phyloP scores from a whole-genome alignment of 1,284 basidiomycete species.

The Fistulinella cinereoalba region DNA sequence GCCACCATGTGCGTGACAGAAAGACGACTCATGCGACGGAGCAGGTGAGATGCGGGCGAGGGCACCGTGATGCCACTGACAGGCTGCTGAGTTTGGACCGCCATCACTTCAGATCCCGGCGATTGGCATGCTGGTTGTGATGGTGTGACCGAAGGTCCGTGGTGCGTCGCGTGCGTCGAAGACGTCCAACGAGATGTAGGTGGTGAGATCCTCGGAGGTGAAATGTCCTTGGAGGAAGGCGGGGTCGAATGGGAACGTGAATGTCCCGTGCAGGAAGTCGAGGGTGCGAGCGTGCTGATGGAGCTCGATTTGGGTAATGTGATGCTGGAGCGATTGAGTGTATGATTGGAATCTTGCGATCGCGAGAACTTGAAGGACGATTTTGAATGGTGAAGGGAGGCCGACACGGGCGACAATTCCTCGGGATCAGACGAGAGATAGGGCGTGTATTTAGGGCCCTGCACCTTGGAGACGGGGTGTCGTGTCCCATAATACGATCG shows the following conservation, averaged over 20 bases:
- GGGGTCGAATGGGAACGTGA: constrained; percentile 21
- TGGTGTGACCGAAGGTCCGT: constrained; percentile 5
- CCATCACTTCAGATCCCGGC: constrained; percentile 9
- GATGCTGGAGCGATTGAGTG: constrained; percentile 19
- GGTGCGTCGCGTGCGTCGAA: constrained; percentile 5
- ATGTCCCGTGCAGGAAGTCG: constrained; percentile 25
- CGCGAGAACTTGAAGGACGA: constrained; percentile 13
- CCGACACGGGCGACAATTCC: constrained; percentile 19
- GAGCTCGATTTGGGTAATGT: constrained; percentile 30
- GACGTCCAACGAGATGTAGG: constrained; percentile 20
- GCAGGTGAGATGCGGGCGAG: constrained; percentile 12
- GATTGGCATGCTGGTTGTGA: background rate
- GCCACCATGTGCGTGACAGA: constrained; percentile 8
- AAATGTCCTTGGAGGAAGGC: constrained; percentile 7
- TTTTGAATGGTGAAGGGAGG: constrained; percentile 15
- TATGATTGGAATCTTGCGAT: constrained; percentile 22
- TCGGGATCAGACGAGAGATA: constrained; percentile 23
- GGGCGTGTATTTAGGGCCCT: constrained; percentile 15
- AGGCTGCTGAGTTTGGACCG: constrained; percentile 11
- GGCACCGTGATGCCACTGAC: constrained; percentile 2
- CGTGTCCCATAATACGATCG: constrained; percentile 16
- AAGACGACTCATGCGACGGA: constrained; percentile 25
- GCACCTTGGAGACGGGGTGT: constrained; percentile 15
- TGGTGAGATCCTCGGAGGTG: constrained; percentile 21
- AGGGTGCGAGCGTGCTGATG: constrained; percentile 26